phyloP scores from a whole-genome alignment of 2,329 filamentous ascomycete species.

The Colletotrichum sp. region DNA sequence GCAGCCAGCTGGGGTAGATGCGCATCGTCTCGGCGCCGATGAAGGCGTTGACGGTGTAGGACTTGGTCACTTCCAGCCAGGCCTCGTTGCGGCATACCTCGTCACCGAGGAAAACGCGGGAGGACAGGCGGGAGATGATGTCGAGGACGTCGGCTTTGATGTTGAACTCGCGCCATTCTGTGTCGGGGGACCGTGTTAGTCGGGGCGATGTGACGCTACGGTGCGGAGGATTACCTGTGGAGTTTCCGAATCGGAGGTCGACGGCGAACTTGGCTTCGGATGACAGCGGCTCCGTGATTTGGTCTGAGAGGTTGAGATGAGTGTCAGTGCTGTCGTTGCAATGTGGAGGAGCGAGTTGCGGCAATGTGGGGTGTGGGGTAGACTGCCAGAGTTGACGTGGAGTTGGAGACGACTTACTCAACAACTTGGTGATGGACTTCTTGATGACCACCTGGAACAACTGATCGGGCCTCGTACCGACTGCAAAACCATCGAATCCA shows the following conservation, averaged over 20 bases:
- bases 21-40: neutral
- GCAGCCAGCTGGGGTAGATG: neutral
- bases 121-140: constrained; percentile 54
- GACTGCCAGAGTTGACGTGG: neutral
- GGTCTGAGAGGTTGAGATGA: neutral
- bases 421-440: constrained; percentile 22
- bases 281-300: constrained; percentile 16
- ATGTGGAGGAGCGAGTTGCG: neutral
- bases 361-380: neutral
- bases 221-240: neutral
- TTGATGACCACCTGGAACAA: constrained; percentile 18
- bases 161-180: constrained; percentile 11
- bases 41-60: constrained; percentile 21
- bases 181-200: neutral
- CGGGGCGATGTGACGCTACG: neutral
- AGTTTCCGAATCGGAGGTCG: neutral
- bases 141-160: constrained; percentile 11
- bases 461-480: neutral
- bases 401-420: constrained; percentile 9
- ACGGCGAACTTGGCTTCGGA: constrained; percentile 3
- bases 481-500: constrained; percentile 20
- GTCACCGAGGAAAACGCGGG: constrained; percentile 52
- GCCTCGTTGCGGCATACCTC: constrained; percentile 48
- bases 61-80: constrained; percentile 51
- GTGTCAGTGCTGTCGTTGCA: neutral